phyloP scores from a whole-genome alignment of 164 flowering plant species.

The Chimonanthus praecox region DNA sequence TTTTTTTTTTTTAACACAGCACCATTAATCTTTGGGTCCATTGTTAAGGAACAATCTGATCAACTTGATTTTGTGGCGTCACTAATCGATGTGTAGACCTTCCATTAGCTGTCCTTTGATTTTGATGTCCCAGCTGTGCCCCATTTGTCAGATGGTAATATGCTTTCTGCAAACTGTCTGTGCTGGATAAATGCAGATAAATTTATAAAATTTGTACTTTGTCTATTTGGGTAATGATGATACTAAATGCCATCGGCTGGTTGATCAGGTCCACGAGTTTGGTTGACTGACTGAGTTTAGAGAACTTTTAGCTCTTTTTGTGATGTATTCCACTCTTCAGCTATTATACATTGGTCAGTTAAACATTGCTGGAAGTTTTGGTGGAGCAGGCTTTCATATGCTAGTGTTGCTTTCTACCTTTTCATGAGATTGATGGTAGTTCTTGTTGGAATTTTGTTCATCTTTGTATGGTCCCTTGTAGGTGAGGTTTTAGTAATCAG shows the following conservation, averaged over 20 bases:
- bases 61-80: too few relatives aligned
- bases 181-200: too few relatives aligned
- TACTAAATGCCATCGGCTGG: background rate
- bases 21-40: too few relatives aligned
- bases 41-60: too few relatives aligned
- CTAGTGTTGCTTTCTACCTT: background rate
- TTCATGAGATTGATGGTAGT: background rate
- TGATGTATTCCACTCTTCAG: background rate
- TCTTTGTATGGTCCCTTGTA: background rate
- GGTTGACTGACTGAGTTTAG: background rate
- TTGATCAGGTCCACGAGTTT: background rate
- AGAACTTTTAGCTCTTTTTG: background rate
- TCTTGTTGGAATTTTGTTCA: background rate
- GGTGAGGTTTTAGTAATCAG: too few relatives aligned
- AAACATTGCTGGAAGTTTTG: background rate
- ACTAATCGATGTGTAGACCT: too few relatives aligned
- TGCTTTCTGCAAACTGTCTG: background rate
- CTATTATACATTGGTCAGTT: too few relatives aligned
- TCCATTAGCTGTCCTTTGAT: too few relatives aligned
- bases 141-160: background rate
- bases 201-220: too few relatives aligned
- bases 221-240: background rate
- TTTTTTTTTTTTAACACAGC: too few relatives aligned
- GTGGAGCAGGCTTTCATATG: background rate
- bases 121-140: background rate